Evolutionary conservation across 2,329 filamentous ascomycete species (phyloP).

Genomic region (Penicillium sp.): DNA sequence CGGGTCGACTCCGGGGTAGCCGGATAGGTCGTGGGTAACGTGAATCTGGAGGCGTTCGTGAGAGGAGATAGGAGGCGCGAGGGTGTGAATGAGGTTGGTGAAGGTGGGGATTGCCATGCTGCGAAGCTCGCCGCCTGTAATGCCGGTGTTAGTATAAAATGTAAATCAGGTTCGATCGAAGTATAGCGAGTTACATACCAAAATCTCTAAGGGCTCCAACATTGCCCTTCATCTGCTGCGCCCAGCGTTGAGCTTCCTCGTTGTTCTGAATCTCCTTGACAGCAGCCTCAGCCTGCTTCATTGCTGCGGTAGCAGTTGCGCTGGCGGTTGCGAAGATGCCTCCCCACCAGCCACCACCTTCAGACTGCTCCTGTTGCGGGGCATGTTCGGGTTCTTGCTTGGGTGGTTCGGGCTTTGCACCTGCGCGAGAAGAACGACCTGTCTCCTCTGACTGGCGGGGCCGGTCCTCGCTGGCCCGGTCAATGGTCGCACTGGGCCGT

Average conservation of each 20-base stretch:
- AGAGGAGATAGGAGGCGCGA: constrained; percentile 93
- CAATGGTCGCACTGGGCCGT: constrained; percentile 57
- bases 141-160: neutral
- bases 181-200: constrained; percentile 54
- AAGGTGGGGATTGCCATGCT: constrained; percentile 91
- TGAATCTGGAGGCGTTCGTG: constrained; percentile 97
- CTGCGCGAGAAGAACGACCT: constrained; percentile 70
- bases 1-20: constrained; percentile 92
- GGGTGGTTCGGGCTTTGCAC: constrained; percentile 66
- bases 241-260: constrained; percentile 95
- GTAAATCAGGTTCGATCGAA: neutral
- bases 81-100: constrained; percentile 89
- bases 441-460: constrained; percentile 79
- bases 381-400: constrained; percentile 47
- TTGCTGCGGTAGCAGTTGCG: constrained; percentile 68
- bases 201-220: constrained; percentile 76
- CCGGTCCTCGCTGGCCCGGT: constrained; percentile 69
- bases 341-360: constrained; percentile 85
- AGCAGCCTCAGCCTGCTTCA: constrained; percentile 90
- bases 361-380: constrained; percentile 40
- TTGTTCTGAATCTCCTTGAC: constrained; percentile 96
- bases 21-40: constrained; percentile 92
- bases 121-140: constrained; percentile 79
- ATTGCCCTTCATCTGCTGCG: constrained; percentile 89
- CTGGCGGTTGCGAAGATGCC: constrained; percentile 79